Evolutionary conservation across 306 rosid species (phyloP).

Genomic region (Malus orientalis): DNA sequence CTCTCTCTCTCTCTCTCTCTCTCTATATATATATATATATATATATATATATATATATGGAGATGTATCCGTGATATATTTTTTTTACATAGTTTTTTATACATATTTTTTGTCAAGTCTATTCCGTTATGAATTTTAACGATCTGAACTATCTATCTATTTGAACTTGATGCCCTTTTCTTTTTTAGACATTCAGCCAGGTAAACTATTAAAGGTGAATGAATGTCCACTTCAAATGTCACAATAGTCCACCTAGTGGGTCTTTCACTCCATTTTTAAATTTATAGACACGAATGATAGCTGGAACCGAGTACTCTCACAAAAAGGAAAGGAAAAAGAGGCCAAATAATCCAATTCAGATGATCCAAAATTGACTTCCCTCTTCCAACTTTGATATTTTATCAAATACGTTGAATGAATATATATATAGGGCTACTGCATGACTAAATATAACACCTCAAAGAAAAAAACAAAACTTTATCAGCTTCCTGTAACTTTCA

Average conservation of each 20-base stretch:
- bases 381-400: neutral
- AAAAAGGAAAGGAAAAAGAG: neutral
- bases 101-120: no score
- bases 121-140: no score
- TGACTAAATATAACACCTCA: neutral
- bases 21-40: no score
- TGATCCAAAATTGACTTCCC: constrained; percentile 7
- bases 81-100: no score
- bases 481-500: neutral
- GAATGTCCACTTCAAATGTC: neutral
- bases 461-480: neutral
- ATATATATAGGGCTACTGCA: neutral
- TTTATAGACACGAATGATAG: neutral
- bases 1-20: no score
- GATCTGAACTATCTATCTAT: accelerated
- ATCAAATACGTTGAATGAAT: neutral
- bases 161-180: neutral
- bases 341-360: neutral
- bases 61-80: no score
- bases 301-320: neutral
- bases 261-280: neutral
- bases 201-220: neutral
- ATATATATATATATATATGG: no score
- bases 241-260: neutral
- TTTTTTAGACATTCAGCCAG: neutral